These are phyloP conservation scores for Coemansia sp. DNA, from an alignment of 192 early-diverging fungal genomes.

Conservation along the genomic window DNA sequence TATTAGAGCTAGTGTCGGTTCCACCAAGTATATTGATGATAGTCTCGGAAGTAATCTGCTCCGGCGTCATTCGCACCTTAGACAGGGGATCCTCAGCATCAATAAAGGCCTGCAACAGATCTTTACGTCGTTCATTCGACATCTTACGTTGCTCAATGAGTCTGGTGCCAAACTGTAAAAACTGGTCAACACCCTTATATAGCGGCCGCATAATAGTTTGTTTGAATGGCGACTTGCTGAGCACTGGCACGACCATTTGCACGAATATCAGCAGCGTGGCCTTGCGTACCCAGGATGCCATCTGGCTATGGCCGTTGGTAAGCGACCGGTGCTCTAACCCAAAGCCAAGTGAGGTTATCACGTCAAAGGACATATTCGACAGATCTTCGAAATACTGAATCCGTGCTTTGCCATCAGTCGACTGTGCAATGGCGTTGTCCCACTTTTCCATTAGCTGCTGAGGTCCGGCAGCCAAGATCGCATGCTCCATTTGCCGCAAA, in stretches of 20 bases:
- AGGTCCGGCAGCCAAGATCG: slow-evolving; percentile 26
- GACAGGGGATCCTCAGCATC: slow-evolving; percentile 42
- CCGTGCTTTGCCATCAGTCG: slow-evolving; percentile 1
- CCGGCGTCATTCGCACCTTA: slow-evolving; percentile 23
- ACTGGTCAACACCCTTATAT: slow-evolving; percentile 11
- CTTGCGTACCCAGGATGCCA: slow-evolving; percentile 35
- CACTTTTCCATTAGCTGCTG: slow-evolving; percentile 34
- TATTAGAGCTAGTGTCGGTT: slow-evolving; percentile 37
- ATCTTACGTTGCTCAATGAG: slow-evolving; percentile 28
- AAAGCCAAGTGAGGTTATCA: slow-evolving; percentile 42
- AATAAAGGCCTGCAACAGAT: slow-evolving; percentile 44
- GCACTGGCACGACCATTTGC: slow-evolving; percentile 18
- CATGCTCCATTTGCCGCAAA: slow-evolving; percentile 35
- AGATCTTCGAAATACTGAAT: slow-evolving; percentile 38
- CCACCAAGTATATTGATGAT: slow-evolving; percentile 37
- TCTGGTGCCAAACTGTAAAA: slow-evolving; percentile 18
- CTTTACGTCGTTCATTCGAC: slow-evolving; percentile 12
- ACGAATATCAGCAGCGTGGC: slow-evolving; percentile 28
- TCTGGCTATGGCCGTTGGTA: slow-evolving; percentile 24
- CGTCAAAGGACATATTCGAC: slow-evolving; percentile 37
- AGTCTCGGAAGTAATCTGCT: slow-evolving; percentile 37
- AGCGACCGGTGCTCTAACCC: slow-evolving; percentile 34
- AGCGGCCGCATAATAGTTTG: slow-evolving; percentile 12
- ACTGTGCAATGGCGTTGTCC: slow-evolving; percentile 12
- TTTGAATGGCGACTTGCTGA: slow-evolving; percentile 21